Conservation (phyloP, 345 rosid genomes). For the Citrus maxima region DNA sequence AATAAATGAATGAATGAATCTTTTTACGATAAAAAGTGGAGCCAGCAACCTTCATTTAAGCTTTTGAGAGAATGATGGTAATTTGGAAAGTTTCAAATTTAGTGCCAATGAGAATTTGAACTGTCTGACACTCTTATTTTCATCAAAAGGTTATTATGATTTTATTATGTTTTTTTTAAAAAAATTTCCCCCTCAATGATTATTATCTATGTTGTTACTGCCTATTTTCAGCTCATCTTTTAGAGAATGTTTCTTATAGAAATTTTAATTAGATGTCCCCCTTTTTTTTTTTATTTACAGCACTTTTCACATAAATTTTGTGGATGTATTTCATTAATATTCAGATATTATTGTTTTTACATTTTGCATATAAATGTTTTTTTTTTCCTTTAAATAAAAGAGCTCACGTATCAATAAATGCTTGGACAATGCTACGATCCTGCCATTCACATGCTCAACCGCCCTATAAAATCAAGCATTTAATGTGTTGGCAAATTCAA, state of each 20-base stretch:
- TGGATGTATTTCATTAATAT: background rate
- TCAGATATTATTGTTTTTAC: too few species aligned
- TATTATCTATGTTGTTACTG: background rate
- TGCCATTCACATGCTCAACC: constrained; percentile 13
- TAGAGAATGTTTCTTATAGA: background rate
- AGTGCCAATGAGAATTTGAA: background rate
- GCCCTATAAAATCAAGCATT: constrained; percentile 15
- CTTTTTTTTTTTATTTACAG: too few species aligned
- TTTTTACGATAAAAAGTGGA: constrained; percentile 7
- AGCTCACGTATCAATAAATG: background rate
- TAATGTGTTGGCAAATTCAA: background rate
- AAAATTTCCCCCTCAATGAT: background rate
- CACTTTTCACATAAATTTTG: too few species aligned
- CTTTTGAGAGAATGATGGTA: constrained; percentile 3
- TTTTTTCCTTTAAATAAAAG: background rate
- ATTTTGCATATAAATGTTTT: background rate
- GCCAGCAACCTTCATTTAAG: background rate
- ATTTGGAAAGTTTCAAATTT: constrained; percentile 12
- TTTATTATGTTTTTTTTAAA: background rate
- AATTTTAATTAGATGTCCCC: background rate
- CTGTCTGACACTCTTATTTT: background rate
- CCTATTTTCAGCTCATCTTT: background rate
- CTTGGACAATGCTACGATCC: background rate
- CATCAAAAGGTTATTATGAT: background rate
- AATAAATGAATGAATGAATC: background rate